A percentile compares a stretch with the other conserved stretches of the same genome.
These are phyloP conservation scores for Ustilago xerochloae DNA, from an alignment of 1,284 basidiomycete species.

Conservation along the genomic window DNA sequence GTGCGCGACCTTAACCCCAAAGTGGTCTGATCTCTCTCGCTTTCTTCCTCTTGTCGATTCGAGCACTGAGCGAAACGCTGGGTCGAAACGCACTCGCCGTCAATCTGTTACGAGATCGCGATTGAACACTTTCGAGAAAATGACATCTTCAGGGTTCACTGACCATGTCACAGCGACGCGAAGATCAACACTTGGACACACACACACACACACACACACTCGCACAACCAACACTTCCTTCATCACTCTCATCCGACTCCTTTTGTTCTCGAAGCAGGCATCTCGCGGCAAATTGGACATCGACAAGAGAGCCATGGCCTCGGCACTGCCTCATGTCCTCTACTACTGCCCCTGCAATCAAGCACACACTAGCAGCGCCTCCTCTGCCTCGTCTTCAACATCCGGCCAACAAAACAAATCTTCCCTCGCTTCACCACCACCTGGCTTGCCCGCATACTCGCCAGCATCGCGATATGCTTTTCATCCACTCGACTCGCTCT, in stretches of 20 bases:
- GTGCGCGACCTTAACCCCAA: too few relatives aligned
- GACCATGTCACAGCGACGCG: not conserved
- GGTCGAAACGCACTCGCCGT: not conserved
- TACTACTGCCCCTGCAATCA: constrained; percentile 47
- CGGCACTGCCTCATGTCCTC: constrained; percentile 35
- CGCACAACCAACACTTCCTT: not conserved
- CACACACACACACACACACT: constrained; percentile 15
- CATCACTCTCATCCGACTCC: not conserved
- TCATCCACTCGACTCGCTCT: constrained; percentile 83
- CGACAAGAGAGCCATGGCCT: not conserved
- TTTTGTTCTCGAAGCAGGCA: not conserved
- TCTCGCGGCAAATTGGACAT: not conserved
- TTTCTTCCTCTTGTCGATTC: not conserved
- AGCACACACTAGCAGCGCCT: not conserved
- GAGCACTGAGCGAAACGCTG: not conserved
- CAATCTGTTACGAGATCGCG: not conserved
- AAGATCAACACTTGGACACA: constrained; percentile 30
- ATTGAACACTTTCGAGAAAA: too few relatives aligned
- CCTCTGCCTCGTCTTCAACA: constrained; percentile 4
- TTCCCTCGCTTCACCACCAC: constrained; percentile 19
- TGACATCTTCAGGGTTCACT: not conserved
- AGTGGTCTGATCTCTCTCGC: constrained; percentile 35
- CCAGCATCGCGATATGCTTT: constrained; percentile 45
- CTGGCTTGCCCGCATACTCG: constrained; percentile 37
- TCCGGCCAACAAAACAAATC: not conserved